phyloP scores from a whole-genome alignment of 495 filamentous ascomycete genomes.

The Xylaria acuta region DNA sequence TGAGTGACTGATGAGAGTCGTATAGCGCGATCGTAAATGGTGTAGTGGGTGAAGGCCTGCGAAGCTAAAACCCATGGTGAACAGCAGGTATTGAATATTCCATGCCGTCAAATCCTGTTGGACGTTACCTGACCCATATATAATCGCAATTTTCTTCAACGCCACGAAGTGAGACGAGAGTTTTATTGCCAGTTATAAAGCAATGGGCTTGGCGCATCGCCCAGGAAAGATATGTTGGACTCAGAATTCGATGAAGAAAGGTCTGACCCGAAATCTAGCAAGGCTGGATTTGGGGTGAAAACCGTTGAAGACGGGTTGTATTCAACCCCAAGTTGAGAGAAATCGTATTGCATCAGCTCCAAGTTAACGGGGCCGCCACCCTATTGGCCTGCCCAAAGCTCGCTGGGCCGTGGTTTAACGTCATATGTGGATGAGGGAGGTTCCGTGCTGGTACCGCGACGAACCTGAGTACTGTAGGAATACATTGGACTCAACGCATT shows the following conservation, averaged over 20 bases:
- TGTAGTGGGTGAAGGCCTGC: not conserved
- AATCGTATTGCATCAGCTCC: conserved; percentile 19
- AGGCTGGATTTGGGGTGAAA: not conserved
- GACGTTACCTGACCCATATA: not conserved
- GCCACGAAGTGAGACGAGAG: not conserved
- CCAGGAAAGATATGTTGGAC: not conserved
- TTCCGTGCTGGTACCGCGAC: conserved; percentile 73
- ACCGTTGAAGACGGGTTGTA: not conserved
- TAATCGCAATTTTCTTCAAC: not conserved
- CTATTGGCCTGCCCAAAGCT: conserved; percentile 44
- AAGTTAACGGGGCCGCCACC: conserved; percentile 27
- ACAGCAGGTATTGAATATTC: not conserved
- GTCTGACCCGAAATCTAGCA: not conserved
- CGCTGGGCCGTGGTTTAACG: conserved; percentile 56
- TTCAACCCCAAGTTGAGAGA: not conserved
- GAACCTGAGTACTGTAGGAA: conserved; percentile 69
- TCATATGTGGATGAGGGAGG: conserved; percentile 69
- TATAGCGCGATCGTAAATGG: not conserved
- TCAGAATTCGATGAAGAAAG: not conserved
- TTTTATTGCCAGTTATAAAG: not conserved
- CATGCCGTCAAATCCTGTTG: not conserved
- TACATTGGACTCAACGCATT: conserved; percentile 65
- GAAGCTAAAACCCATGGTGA: not conserved
- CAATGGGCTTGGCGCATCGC: not conserved
- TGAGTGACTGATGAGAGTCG: not conserved